These are phyloP conservation scores for Incumbomyces delicatus DNA, from an alignment of 2,329 filamentous ascomycete species.

Conservation along the genomic window DNA sequence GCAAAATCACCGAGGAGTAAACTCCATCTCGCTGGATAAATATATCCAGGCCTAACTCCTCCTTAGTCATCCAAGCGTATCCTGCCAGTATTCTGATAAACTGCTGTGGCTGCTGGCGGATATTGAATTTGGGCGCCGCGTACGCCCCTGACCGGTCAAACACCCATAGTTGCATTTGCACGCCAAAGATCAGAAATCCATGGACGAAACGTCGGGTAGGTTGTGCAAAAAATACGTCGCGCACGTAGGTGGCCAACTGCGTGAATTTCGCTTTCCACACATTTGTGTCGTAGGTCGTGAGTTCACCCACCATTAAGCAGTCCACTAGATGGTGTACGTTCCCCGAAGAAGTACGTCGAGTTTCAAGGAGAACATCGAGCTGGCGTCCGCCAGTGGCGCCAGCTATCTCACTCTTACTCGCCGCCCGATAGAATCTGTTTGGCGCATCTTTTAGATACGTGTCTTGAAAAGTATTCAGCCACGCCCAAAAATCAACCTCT, in stretches of 20 bases:
- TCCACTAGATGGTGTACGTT: background rate
- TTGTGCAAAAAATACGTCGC: constrained; percentile 36
- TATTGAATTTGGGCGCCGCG: constrained; percentile 37
- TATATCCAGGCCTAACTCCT: constrained; percentile 25
- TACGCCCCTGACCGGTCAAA: constrained; percentile 41
- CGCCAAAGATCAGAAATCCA: constrained; percentile 38
- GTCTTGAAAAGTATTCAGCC: background rate
- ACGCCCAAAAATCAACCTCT: background rate
- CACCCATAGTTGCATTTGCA: constrained; percentile 37
- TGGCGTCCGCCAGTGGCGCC: constrained; percentile 27
- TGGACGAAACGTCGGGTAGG: constrained; percentile 37
- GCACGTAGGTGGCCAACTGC: constrained; percentile 36
- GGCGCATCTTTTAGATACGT: background rate
- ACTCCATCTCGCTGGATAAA: constrained; percentile 16
- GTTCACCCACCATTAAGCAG: background rate
- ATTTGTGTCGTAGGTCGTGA: background rate
- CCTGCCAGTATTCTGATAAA: constrained; percentile 23
- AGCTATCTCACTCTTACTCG: constrained; percentile 12
- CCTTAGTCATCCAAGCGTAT: constrained; percentile 25
- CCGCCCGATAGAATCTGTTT: background rate
- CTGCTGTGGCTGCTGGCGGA: constrained; percentile 25
- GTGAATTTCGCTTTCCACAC: constrained; percentile 26
- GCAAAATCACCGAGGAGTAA: background rate
- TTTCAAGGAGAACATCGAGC: constrained; percentile 24
- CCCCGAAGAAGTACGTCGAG: background rate